Evolutionary conservation across 2,329 filamentous ascomycete genomes (phyloP).

Genomic region (Aspergillus pseudoterreus): DNA sequence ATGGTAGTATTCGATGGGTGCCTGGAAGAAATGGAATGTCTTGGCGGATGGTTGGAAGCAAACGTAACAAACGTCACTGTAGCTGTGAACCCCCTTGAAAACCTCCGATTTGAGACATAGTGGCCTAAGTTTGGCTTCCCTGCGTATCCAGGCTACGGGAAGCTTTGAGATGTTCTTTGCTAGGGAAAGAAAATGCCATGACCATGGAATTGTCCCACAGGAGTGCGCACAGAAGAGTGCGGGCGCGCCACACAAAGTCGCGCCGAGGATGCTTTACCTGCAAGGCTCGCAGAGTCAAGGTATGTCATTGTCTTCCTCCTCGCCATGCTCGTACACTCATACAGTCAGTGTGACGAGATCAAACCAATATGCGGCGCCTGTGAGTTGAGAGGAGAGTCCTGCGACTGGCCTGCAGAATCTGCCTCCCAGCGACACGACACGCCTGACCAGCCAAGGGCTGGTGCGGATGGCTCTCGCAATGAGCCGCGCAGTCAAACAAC

Average conservation of each 20-base stretch:
- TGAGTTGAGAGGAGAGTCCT: slow-evolving; percentile 11
- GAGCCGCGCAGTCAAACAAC: background rate
- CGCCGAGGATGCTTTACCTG: slow-evolving; percentile 22
- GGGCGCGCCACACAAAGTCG: slow-evolving; percentile 21
- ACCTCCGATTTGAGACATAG: no score
- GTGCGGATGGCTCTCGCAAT: background rate
- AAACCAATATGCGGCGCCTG: slow-evolving; percentile 22
- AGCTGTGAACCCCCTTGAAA: no score
- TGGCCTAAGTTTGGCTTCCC: no score
- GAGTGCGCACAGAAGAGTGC: background rate
- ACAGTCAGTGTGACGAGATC: slow-evolving; percentile 21
- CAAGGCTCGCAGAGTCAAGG: slow-evolving; percentile 24
- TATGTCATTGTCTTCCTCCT: slow-evolving; percentile 1
- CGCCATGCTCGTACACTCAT: background rate
- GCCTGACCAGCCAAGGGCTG: background rate
- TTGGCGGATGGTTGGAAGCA: no score
- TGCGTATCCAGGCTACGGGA: no score
- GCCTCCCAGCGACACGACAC: background rate
- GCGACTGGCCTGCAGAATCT: slow-evolving; percentile 10
- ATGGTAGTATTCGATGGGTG: no score
- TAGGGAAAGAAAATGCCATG: background rate
- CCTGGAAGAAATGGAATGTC: no score
- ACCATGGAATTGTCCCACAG: background rate
- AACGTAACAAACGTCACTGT: no score
- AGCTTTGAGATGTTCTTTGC: background rate